Evolutionary conservation across 2,329 filamentous ascomycete species (phyloP).

Genomic region (Trichoderma atrobrunneum): DNA sequence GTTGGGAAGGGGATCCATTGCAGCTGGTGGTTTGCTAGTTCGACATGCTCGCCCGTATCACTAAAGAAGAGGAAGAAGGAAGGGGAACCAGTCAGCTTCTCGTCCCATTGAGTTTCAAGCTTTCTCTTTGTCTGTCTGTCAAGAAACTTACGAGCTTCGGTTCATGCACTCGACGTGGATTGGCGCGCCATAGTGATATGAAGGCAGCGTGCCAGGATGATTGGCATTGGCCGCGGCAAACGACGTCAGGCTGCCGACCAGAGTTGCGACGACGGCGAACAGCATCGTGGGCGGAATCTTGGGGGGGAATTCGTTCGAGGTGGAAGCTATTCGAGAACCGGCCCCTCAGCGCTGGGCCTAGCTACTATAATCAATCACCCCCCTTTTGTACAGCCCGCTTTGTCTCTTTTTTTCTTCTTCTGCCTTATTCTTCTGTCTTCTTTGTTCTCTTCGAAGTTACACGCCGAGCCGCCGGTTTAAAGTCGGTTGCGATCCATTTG

Average conservation of each 20-base stretch:
- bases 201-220: slow-evolving; percentile 49
- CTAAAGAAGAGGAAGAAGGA: slow-evolving; percentile 41
- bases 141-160: slow-evolving; percentile 60
- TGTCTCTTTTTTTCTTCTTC: not conserved
- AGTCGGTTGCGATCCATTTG: slow-evolving; percentile 12
- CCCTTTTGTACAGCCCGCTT: not conserved
- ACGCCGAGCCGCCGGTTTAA: not conserved
- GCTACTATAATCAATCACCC: not conserved
- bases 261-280: slow-evolving; percentile 4
- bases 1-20: slow-evolving; percentile 88
- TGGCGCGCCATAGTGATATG: slow-evolving; percentile 63
- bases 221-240: slow-evolving; percentile 31
- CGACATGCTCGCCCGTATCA: slow-evolving; percentile 86
- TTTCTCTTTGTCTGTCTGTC: not conserved
- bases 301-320: not conserved
- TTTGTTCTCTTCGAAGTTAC: not conserved
- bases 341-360: not conserved
- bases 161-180: slow-evolving; percentile 73
- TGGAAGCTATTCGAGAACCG: not conserved
- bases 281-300: not conserved
- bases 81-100: not conserved
- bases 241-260: slow-evolving; percentile 28
- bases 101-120: not conserved
- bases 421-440: not conserved
- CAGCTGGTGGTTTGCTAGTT: slow-evolving; percentile 74